Conservation (phyloP, 2,329 filamentous ascomycete genomes). For the Onygena corvina region DNA sequence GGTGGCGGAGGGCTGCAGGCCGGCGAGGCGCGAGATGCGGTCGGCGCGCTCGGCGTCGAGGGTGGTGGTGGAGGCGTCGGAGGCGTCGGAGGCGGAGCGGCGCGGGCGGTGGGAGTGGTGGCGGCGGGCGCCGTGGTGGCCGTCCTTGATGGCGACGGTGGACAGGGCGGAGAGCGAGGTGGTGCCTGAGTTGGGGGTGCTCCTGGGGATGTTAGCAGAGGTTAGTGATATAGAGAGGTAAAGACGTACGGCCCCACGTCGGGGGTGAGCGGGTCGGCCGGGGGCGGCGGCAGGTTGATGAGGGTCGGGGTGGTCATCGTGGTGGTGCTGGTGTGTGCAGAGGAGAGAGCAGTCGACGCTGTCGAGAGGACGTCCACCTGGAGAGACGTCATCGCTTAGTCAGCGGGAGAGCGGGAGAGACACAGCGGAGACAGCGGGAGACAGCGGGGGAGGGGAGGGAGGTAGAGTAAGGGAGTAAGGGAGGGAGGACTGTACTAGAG, state of each 20-base stretch:
- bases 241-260: slow-evolving; percentile 66
- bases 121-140: slow-evolving; percentile 69
- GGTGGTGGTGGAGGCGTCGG: slow-evolving; percentile 53
- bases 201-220: slow-evolving; percentile 41
- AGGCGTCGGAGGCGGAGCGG: slow-evolving; percentile 47
- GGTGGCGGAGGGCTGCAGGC: too few relatives aligned
- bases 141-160: slow-evolving; percentile 92
- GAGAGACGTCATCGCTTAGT: too few relatives aligned
- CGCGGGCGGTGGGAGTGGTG: slow-evolving; percentile 43
- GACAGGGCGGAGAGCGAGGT: slow-evolving; percentile 86
- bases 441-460: too few relatives aligned
- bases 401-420: too few relatives aligned
- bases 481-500: too few relatives aligned
- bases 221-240: slow-evolving; percentile 7
- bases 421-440: too few relatives aligned
- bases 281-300: slow-evolving; percentile 72
- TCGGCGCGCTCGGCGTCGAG: slow-evolving; percentile 87
- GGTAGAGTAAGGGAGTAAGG: too few relatives aligned
- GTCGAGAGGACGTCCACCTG: too few relatives aligned
- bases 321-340: background rate
- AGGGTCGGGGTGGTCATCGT: slow-evolving; percentile 54
- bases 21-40: slow-evolving; percentile 85
- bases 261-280: slow-evolving; percentile 72
- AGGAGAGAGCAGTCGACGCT: too few relatives aligned
- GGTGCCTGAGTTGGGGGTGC: slow-evolving; percentile 83